Evolutionary conservation across 306 rosid species (phyloP).

Genomic region (Acacia acuminata): DNA sequence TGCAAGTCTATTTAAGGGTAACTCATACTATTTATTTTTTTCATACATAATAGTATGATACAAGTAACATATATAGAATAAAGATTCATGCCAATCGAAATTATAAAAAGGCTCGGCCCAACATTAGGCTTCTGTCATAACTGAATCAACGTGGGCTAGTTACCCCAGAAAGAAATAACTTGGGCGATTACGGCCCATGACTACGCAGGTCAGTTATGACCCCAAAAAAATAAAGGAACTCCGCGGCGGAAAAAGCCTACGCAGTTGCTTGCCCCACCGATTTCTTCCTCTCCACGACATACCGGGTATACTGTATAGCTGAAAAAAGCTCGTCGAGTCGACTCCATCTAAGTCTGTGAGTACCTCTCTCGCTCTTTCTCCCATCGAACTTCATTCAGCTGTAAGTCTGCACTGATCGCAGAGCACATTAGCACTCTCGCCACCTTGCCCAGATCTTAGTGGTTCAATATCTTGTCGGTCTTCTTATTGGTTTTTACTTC

Average conservation of each 20-base stretch:
- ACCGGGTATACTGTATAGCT: background rate
- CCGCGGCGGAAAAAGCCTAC: background rate
- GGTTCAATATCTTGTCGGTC: background rate
- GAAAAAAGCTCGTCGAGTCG: background rate
- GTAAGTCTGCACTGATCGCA: background rate
- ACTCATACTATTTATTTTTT: no score
- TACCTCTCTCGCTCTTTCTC: background rate
- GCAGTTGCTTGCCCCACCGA: background rate
- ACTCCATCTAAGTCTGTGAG: background rate
- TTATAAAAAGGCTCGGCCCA: background rate
- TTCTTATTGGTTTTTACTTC: background rate
- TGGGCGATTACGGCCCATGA: background rate
- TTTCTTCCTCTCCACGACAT: slow-evolving; percentile 20
- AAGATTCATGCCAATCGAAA: no score
- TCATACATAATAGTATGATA: no score
- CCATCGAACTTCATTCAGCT: background rate
- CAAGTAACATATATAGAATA: no score
- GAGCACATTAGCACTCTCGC: background rate
- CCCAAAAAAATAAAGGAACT: background rate
- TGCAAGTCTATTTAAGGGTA: no score
- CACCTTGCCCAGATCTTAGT: background rate
- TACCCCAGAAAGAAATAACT: background rate
- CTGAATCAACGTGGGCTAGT: background rate
- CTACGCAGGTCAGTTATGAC: background rate
- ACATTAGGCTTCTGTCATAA: background rate